A percentile compares a stretch with the other conserved stretches of the same genome.
Evolutionary conservation across 2,329 filamentous ascomycete species (phyloP).

Genomic region (Aspergillus sojae): DNA sequence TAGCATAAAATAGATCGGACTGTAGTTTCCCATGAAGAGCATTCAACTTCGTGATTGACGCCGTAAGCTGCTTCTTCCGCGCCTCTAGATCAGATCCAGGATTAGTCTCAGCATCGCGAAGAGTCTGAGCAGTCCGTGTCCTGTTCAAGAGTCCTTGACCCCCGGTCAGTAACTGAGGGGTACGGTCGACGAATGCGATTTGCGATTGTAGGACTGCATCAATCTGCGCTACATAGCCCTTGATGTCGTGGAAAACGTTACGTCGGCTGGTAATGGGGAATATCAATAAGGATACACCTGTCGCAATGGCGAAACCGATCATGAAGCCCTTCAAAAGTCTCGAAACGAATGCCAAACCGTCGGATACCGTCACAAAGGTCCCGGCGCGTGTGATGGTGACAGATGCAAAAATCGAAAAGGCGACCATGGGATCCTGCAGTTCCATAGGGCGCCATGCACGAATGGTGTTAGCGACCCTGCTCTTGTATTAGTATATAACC

Average conservation of each 20-base stretch:
- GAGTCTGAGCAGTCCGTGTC: conserved; percentile 22
- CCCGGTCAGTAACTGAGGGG: conserved; percentile 15
- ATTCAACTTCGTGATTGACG: conserved; percentile 48
- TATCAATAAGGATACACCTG: conserved; percentile 65
- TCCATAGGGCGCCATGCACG: conserved; percentile 64
- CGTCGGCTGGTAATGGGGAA: conserved; percentile 67
- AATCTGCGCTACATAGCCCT: conserved; percentile 54
- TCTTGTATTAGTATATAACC: not conserved
- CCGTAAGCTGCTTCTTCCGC: conserved; percentile 30
- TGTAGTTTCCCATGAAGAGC: conserved; percentile 66
- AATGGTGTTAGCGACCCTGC: conserved; percentile 59
- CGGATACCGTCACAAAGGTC: conserved; percentile 45
- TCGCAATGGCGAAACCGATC: conserved; percentile 65
- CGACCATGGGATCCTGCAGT: conserved; percentile 67
- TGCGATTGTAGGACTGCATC: conserved; percentile 62
- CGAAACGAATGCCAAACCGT: conserved; percentile 40
- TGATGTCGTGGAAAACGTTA: conserved; percentile 63
- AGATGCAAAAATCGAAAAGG: conserved; percentile 68
- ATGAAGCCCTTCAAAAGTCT: conserved; percentile 64
- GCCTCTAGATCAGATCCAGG: conserved; percentile 16
- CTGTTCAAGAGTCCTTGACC: conserved; percentile 18
- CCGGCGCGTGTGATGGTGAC: conserved; percentile 60
- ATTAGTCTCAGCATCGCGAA: conserved; percentile 11
- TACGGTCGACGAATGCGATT: conserved; percentile 58
- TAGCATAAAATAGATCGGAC: conserved; percentile 69